phyloP scores from a whole-genome alignment of 1,139 yeast genomes.

The Pichia sp. region DNA sequence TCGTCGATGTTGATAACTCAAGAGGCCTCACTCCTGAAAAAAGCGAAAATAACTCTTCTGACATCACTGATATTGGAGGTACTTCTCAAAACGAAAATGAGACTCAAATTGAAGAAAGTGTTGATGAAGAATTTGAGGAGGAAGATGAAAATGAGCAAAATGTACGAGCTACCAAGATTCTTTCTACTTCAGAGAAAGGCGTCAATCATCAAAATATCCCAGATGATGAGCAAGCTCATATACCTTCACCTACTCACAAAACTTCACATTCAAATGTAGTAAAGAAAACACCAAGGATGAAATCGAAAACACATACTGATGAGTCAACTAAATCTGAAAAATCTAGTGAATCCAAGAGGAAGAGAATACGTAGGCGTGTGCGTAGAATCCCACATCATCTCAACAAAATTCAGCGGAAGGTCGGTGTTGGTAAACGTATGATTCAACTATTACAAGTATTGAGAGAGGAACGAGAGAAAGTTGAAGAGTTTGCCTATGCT shows the following conservation, averaged over 20 bases:
- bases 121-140: background rate
- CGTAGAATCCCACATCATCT: constrained; percentile 43
- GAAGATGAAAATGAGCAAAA: background rate
- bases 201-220: no score
- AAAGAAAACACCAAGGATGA: background rate
- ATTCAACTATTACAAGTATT: constrained; percentile 87
- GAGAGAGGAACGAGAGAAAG: constrained; percentile 84
- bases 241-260: background rate
- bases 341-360: background rate
- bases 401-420: constrained; percentile 17
- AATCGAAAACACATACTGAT: background rate
- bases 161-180: background rate
- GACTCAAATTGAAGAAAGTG: constrained; percentile 12
- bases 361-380: background rate
- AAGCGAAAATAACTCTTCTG: background rate
- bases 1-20: background rate
- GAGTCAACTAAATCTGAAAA: background rate
- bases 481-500: constrained; percentile 51
- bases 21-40: background rate
- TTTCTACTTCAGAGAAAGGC: background rate
- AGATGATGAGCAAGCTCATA: background rate
- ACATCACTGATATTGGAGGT: background rate
- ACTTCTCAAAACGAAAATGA: background rate
- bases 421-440: constrained; percentile 38
- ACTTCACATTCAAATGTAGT: background rate